These are phyloP conservation scores for Cladophialophora chaetospira DNA, from an alignment of 2,329 filamentous ascomycete species.

Conservation along the genomic window DNA sequence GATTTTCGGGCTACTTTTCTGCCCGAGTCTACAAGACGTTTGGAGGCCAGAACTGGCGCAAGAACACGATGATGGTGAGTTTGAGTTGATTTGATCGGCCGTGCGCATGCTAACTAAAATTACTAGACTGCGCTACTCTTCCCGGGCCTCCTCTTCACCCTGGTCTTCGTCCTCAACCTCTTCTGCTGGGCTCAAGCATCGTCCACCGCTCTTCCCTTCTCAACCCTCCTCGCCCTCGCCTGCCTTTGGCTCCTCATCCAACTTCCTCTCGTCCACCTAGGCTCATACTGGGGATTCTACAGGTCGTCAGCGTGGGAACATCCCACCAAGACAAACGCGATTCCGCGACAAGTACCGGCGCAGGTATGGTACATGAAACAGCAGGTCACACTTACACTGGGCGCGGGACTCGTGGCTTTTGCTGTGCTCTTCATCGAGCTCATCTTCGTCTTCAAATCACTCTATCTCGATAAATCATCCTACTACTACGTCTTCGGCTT, in stretches of 20 bases:
- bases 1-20: slow-evolving; percentile 87
- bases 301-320: slow-evolving; percentile 72
- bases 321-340: slow-evolving; percentile 72
- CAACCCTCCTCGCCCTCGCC: slow-evolving; percentile 71
- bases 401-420: slow-evolving; percentile 79
- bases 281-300: slow-evolving; percentile 75
- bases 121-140: slow-evolving; percentile 70
- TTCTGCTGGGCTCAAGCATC: slow-evolving; percentile 91
- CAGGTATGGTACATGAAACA: slow-evolving; percentile 75
- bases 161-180: slow-evolving; percentile 78
- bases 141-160: slow-evolving; percentile 73
- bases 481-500: slow-evolving; percentile 94
- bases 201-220: slow-evolving; percentile 82
- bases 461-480: slow-evolving; percentile 88
- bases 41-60: slow-evolving; percentile 71
- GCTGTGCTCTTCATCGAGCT: slow-evolving; percentile 87
- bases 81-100: not conserved
- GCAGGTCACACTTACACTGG: slow-evolving; percentile 59
- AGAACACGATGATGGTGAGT: slow-evolving; percentile 68
- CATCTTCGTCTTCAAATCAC: slow-evolving; percentile 80
- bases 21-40: slow-evolving; percentile 81
- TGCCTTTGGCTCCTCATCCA: slow-evolving; percentile 83
- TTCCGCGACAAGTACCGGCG: slow-evolving; percentile 72
- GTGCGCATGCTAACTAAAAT: slow-evolving; percentile 15
- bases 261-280: slow-evolving; percentile 78